Conservation (phyloP, 139 green algal species). For the Limnomonas spitsbergensis region DNA sequence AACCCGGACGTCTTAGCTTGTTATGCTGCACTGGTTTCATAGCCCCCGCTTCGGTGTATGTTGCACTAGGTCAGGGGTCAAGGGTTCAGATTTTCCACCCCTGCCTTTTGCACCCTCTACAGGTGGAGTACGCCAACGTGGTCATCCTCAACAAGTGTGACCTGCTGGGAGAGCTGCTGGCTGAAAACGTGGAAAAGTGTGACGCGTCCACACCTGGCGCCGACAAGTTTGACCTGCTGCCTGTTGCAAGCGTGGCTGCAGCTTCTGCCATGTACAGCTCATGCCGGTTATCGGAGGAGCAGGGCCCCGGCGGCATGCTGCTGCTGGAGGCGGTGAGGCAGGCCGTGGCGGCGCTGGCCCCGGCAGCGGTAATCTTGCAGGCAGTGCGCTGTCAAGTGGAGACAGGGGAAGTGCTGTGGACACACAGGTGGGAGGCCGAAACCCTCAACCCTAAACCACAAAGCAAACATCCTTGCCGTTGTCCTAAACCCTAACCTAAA, state of each 20-base stretch:
- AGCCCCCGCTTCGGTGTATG: too few relatives aligned
- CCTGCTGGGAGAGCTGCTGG: not conserved
- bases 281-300: too few relatives aligned
- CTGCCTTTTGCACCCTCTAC: too few relatives aligned
- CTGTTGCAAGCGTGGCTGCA: not conserved
- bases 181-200: not conserved
- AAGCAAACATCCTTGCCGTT: too few relatives aligned
- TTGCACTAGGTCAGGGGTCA: too few relatives aligned
- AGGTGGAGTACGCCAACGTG: slow-evolving; percentile 50
- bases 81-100: too few relatives aligned
- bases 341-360: not conserved
- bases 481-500: too few relatives aligned
- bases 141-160: slow-evolving; percentile 52
- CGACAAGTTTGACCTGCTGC: not conserved
- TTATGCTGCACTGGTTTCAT: too few relatives aligned
- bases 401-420: not conserved
- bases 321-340: too few relatives aligned
- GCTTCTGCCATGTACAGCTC: too few relatives aligned
- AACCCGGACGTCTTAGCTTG: too few relatives aligned
- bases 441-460: not conserved
- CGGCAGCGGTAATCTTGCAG: not conserved
- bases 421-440: slow-evolving; percentile 2
- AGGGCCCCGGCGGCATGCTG: too few relatives aligned
- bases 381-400: slow-evolving; percentile 9
- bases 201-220: not conserved